phyloP scores from a whole-genome alignment of 2,329 filamentous ascomycete genomes.

The Pezicula carpinea region DNA sequence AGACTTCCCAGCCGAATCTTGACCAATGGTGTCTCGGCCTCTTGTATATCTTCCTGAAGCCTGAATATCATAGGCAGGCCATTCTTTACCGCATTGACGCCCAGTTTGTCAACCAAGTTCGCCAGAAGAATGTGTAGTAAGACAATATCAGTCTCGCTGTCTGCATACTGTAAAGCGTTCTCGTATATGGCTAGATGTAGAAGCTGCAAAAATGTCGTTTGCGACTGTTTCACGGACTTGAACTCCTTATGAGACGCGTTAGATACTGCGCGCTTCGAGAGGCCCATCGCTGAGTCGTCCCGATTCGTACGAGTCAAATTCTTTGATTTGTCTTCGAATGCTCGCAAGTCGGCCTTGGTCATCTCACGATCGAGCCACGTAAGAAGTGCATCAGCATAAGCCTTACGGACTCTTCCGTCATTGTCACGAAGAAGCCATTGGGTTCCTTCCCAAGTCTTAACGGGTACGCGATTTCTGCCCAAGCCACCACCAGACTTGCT shows the following conservation, averaged over 20 bases:
- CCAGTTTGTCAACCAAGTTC: slow-evolving; percentile 70
- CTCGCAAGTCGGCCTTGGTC: slow-evolving; percentile 57
- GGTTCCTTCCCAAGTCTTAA: slow-evolving; percentile 92
- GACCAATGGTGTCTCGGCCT: slow-evolving; percentile 57
- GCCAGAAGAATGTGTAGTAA: slow-evolving; percentile 73
- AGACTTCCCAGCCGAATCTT: slow-evolving; percentile 80
- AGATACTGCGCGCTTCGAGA: slow-evolving; percentile 58
- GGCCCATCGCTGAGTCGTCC: slow-evolving; percentile 23
- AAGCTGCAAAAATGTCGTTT: slow-evolving; percentile 65
- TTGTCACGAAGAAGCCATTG: slow-evolving; percentile 85
- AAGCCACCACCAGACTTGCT: slow-evolving; percentile 58
- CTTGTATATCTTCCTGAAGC: slow-evolving; percentile 77
- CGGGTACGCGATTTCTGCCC: slow-evolving; percentile 67
- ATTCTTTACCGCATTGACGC: slow-evolving; percentile 74
- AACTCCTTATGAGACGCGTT: slow-evolving; percentile 49
- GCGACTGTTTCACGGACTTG: slow-evolving; percentile 10
- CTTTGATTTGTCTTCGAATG: slow-evolving; percentile 50
- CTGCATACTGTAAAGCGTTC: slow-evolving; percentile 68
- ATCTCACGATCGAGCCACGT: slow-evolving; percentile 86
- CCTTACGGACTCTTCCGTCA: slow-evolving; percentile 72
- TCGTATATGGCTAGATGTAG: slow-evolving; percentile 89
- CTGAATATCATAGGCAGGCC: slow-evolving; percentile 86
- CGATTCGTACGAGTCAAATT: slow-evolving; percentile 31
- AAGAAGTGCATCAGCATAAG: slow-evolving; percentile 77
- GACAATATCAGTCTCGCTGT: slow-evolving; percentile 69